Evolutionary conservation across 2,329 filamentous ascomycete genomes (phyloP).

Genomic region (Scortechinia acanthostroma): DNA sequence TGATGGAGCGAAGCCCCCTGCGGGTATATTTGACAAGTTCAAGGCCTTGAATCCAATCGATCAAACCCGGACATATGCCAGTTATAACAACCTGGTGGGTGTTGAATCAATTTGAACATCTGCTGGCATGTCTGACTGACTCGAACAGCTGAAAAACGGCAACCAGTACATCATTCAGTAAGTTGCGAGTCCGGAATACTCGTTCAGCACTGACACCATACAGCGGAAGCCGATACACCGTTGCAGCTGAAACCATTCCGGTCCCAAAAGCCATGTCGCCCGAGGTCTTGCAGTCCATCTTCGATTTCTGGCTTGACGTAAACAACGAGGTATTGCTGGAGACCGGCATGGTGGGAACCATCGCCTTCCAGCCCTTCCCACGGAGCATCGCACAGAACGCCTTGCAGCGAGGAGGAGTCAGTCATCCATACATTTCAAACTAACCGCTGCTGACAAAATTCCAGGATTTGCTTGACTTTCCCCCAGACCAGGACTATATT

Average conservation of each 20-base stretch:
- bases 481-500: constrained; percentile 26
- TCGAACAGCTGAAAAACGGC: background rate
- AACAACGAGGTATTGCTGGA: constrained; percentile 9
- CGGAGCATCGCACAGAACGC: constrained; percentile 20
- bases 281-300: background rate
- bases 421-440: no score
- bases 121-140: background rate
- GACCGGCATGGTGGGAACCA: constrained; percentile 17
- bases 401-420: constrained; percentile 15
- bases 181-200: no score
- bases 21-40: constrained; percentile 1
- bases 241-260: background rate
- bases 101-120: no score
- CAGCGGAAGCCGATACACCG: background rate
- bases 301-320: background rate
- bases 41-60: background rate
- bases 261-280: background rate
- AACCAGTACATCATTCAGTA: no score
- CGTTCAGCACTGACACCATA: no score
- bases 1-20: background rate
- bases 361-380: constrained; percentile 29
- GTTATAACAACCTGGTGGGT: no score
- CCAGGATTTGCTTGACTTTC: constrained; percentile 29
- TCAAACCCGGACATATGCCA: background rate
- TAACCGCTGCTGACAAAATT: no score